A percentile compares a stretch with the other conserved stretches of the same genome.
Conservation (phyloP, 345 rosid species). For the Ailanthus altissimus region DNA sequence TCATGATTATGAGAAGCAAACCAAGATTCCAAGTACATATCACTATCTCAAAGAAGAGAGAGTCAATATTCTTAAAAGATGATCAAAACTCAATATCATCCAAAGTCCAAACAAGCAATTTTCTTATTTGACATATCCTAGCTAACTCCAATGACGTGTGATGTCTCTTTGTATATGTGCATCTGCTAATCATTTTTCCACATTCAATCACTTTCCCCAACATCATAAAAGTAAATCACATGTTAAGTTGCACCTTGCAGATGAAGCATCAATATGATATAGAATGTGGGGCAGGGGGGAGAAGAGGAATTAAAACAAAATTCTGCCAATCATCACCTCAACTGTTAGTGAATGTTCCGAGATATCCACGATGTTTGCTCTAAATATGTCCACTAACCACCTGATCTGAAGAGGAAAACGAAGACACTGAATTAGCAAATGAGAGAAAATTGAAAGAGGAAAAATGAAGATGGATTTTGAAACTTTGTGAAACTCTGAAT, state of each 20-base stretch:
- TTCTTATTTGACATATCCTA: background rate
- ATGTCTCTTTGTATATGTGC: too few species aligned
- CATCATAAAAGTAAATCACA: background rate
- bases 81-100: background rate
- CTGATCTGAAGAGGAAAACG: constrained; percentile 56
- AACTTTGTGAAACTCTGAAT: background rate
- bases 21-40: background rate
- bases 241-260: background rate
- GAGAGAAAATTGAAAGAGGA: background rate
- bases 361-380: constrained; percentile 86
- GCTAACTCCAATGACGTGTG: background rate
- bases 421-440: constrained; percentile 16
- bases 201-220: background rate
- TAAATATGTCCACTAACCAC: constrained; percentile 89
- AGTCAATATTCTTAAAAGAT: background rate
- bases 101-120: background rate
- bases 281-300: background rate
- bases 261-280: background rate
- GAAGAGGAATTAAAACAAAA: background rate
- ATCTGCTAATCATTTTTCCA: background rate
- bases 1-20: background rate
- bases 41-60: background rate
- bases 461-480: background rate
- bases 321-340: constrained; percentile 54
- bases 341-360: constrained; percentile 74